These are phyloP conservation scores for Silybum marianum DNA, from an alignment of 129 eudicot species.

Conservation along the genomic window DNA sequence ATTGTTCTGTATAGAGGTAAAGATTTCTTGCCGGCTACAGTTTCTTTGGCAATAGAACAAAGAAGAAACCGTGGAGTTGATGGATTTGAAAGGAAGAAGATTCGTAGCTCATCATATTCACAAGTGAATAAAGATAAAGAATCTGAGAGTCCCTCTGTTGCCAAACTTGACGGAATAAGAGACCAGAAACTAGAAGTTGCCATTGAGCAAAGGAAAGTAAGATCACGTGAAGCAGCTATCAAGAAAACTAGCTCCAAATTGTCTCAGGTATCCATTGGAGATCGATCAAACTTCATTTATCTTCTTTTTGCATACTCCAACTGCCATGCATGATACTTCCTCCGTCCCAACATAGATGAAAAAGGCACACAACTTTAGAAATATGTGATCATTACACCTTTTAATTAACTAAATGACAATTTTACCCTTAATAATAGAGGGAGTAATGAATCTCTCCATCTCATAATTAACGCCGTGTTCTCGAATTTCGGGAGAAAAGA, in stretches of 20 bases:
- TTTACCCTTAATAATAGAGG: not conserved
- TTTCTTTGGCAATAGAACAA: conserved; percentile 79
- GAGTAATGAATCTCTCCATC: not conserved
- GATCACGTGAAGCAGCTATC: conserved; percentile 46
- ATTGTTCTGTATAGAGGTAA: conserved; percentile 88
- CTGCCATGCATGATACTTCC: not conserved
- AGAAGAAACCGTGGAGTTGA: conserved; percentile 55
- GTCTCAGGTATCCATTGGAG: conserved; percentile 55
- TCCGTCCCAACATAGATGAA: not conserved
- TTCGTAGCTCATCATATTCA: conserved; percentile 25
- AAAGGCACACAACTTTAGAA: not conserved
- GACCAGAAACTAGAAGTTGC: conserved; percentile 35
- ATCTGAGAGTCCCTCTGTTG: conserved; percentile 25
- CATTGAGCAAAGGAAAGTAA: conserved; percentile 56
- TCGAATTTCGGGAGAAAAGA: too few species aligned
- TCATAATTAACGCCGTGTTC: not conserved
- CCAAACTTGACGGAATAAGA: conserved; percentile 30
- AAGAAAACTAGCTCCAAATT: conserved; percentile 57
- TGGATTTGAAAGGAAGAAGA: conserved; percentile 29
- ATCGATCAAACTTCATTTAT: conserved; percentile 9
- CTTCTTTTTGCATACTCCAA: not conserved
- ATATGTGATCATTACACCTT: not conserved
- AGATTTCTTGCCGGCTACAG: conserved; percentile 89
- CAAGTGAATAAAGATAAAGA: conserved; percentile 16
- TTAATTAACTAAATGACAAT: not conserved